Percentiles rank a stretch among this genome's conserved stretches.
These are phyloP conservation scores for Pythium sp. DNA, from an alignment of 352 stramenopile genomes.

Conservation along the genomic window DNA sequence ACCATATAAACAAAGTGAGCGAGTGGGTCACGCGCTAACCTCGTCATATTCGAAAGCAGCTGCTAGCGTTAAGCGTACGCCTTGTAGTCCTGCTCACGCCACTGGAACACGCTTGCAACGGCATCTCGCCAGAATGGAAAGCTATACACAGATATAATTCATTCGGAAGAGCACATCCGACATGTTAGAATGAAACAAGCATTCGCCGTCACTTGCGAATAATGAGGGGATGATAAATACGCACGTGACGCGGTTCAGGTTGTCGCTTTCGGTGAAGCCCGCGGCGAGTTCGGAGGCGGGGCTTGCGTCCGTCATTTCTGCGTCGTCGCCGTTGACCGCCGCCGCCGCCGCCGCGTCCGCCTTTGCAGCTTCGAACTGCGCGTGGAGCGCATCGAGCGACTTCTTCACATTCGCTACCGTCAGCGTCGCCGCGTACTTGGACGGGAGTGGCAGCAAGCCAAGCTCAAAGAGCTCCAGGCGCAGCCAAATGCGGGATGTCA, in stretches of 20 bases:
- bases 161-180: not conserved
- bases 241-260: constrained; percentile 39
- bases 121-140: constrained; percentile 67
- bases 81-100: constrained; percentile 79
- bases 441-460: constrained; percentile 69
- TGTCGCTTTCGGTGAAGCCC: constrained; percentile 59
- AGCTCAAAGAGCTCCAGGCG: constrained; percentile 86
- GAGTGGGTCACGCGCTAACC: not conserved
- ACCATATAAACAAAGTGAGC: constrained; percentile 3
- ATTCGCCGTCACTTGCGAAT: not conserved
- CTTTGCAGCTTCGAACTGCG: constrained; percentile 28
- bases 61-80: constrained; percentile 23
- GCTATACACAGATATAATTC: constrained; percentile 14
- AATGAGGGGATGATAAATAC: not conserved
- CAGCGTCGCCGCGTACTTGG: constrained; percentile 60
- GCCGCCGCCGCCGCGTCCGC: constrained; percentile 5
- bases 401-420: constrained; percentile 62
- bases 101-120: constrained; percentile 62
- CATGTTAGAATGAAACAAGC: not conserved
- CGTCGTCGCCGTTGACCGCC: constrained; percentile 28
- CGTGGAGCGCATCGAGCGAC: constrained; percentile 57
- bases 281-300: not conserved
- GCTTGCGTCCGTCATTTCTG: constrained; percentile 36
- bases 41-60: not conserved
- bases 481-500: constrained; percentile 62